These are phyloP conservation scores for Brassica hybrid DNA, from an alignment of 441 rosid genomes.

Conservation along the genomic window DNA sequence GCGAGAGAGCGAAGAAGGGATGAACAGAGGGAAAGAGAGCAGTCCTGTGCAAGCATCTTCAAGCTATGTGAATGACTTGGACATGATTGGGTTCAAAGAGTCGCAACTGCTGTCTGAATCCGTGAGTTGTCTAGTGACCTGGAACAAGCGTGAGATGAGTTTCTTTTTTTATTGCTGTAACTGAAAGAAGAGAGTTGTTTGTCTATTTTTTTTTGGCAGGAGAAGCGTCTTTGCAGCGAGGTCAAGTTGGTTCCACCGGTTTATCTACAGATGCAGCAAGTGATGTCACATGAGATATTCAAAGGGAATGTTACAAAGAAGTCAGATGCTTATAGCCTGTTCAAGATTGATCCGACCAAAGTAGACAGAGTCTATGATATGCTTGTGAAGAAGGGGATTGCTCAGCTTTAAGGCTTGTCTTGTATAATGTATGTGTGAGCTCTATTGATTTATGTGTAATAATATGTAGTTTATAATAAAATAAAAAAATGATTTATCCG, in stretches of 20 bases:
- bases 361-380: conserved; percentile 88
- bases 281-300: conserved; percentile 75
- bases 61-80: conserved; percentile 61
- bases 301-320: conserved; percentile 74
- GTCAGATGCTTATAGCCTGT: conserved; percentile 77
- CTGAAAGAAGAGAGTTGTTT: conserved; percentile 14
- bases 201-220: conserved; percentile 54
- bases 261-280: conserved; percentile 89
- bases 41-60: conserved; percentile 64
- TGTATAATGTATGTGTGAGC: conserved; percentile 34
- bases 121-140: conserved; percentile 37
- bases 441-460: too few relatives aligned
- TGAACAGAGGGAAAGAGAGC: conserved; percentile 70
- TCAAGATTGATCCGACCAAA: conserved; percentile 79
- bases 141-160: conserved; percentile 1
- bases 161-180: not conserved
- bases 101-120: conserved; percentile 79
- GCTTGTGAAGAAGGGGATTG: conserved; percentile 91
- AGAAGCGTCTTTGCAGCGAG: conserved; percentile 73
- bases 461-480: conserved; percentile 24
- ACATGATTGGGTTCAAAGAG: conserved; percentile 62
- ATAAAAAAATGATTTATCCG: conserved; percentile 24
- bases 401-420: conserved; percentile 54
- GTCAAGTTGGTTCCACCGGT: conserved; percentile 71
- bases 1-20: conserved; percentile 80